Evolutionary conservation across 257 asterid genomes (phyloP), one percentile per base, ranked within the genome.

Genomic region (Solanum pinnatisectum): DNA sequence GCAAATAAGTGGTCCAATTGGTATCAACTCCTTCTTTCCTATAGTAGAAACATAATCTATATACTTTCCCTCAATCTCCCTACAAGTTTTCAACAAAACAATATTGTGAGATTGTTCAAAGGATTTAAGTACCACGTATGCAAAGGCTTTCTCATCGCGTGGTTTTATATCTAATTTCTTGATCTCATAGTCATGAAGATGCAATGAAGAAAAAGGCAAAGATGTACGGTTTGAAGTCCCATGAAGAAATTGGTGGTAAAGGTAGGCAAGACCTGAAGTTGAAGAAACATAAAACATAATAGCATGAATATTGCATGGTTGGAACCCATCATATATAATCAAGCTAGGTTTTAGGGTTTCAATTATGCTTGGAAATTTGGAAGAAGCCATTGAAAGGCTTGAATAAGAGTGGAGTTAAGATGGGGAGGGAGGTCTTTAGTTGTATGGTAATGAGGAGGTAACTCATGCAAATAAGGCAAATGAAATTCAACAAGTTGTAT

Each of bases 341-440:
- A 93, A 36, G 67, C 93, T 90, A 6, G 96, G 96, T 37, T 87
- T 82, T 15, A 91, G 87, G 25, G 88, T 23, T 13, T 82, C 18
- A 3, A 94, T n/a, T 3, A 92, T 42, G 52, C 84, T 42, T 22
- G 91, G 81, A 30, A 94, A 59, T 2, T 22, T 18, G 6, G 92
- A 92, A 71, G 89, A 90, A 27, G 95, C 87, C 60, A 35, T 49
- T 76, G 52, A 16, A 93, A 87, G 72, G 93, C 91, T 22, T 59
- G 78, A n/a, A 14, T 49, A 83, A 93, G 94, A 68, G 92, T 49
- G 85, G 92, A 20, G 27, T 87, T 88, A 70, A 94, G 94, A 84
- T 85, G 65, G 56, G 89, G 91, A 4, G 97, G 97, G 42, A 92
- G 94, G 79, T 89, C 94, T 32, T 93, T 93, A 79, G 95, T 94